A percentile compares a stretch with the other conserved stretches of the same genome.
Evolutionary conservation across 345 rosid genomes (phyloP).

Genomic region (Eucalyptus guilfoylei): DNA sequence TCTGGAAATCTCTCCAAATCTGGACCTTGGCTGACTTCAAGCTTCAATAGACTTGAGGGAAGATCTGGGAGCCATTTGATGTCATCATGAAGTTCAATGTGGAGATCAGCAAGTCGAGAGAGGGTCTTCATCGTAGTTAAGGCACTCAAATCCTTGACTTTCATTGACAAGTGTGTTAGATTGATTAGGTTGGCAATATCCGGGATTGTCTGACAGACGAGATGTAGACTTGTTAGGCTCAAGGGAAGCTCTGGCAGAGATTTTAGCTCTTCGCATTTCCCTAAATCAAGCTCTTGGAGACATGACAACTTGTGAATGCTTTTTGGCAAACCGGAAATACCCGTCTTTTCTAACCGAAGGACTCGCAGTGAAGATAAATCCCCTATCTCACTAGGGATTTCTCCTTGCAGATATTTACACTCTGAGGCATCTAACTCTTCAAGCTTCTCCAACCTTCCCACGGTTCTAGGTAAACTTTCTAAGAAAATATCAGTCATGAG

Average conservation of each 20-base stretch:
- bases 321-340: not conserved
- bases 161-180: not conserved
- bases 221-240: not conserved
- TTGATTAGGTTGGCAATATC: not conserved
- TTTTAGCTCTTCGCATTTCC: not conserved
- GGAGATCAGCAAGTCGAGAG: not conserved
- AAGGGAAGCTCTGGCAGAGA: not conserved
- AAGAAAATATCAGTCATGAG: not conserved
- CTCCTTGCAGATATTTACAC: not conserved
- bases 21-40: not conserved
- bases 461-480: not conserved
- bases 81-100: not conserved
- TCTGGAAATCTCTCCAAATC: not conserved
- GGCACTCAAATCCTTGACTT: not conserved
- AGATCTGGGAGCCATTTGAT: not conserved
- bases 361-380: not conserved
- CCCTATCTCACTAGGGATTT: not conserved
- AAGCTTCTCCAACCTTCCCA: not conserved
- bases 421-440: not conserved
- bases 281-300: not conserved
- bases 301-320: not conserved
- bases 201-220: not conserved
- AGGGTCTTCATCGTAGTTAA: not conserved
- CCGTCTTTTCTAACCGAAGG: not conserved
- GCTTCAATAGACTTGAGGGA: not conserved